Base-by-base conservation (phyloP, 495 filamentous ascomycete genomes). In the Talaromyces proteolyticus region DNA sequence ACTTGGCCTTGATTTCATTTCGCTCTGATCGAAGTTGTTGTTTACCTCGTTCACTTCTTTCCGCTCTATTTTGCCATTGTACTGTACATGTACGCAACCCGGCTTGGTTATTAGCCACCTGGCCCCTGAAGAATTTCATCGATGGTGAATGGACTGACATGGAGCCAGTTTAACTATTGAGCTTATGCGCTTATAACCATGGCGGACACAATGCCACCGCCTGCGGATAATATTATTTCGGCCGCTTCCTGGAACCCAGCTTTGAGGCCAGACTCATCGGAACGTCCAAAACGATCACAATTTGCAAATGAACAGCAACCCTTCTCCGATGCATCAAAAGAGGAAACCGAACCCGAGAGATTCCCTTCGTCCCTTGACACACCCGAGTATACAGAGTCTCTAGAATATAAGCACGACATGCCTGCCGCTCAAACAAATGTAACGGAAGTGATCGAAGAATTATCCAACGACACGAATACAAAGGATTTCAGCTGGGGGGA, bases 231-330 rank as follows among this genome's bases (percentile, higher is more conserved):
- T 36, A 18, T 40, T 23, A 44, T 45, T 26, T 14, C 21, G 17
- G 12, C 49, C 42, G 55, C 55, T 36, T 50, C 58, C 1, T 77
- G 73, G 73, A 69, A 77, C 64, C 68, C 70, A 42, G 68, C 72
- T 2, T 53, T 65, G 17, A 57, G 63, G 53, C 61, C 69, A 12
- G 53, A 55, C 36, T 34, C 47, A 36, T 21, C 47, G 19, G 36
- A 49, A 11, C 14, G 8, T 34, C 29, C 4, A 34, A 34, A 34
- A 34, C 29, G 14, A 34, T 4, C 29, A 14, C 29, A 34, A 34
- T 34, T 14, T 34, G 8, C 8, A 2, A 34, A 34, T 16, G 52
- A 51, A 16, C 53, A 46, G 6, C 44, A 41, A 21, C 57, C 62
- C 41, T 60, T 56, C 38, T 36, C 40, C 11, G 38, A 53, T 21